A percentile compares a stretch with the other conserved stretches of the same genome.
Evolutionary conservation across 768 basidiomycete species (phyloP).

Genomic region (Nidularia pulvinata): DNA sequence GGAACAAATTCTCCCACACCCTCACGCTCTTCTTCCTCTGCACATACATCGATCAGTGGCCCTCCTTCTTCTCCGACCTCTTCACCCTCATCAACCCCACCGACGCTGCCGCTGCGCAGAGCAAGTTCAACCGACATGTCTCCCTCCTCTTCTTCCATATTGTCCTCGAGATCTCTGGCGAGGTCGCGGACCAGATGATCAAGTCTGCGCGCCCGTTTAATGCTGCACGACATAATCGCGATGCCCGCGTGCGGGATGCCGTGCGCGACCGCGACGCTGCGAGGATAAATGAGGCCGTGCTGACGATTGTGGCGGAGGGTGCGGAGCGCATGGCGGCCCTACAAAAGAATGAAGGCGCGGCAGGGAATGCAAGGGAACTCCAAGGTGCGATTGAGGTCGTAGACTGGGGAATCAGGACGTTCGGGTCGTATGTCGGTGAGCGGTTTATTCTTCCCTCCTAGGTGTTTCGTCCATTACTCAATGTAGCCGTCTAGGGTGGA

Average conservation of each 20-base stretch:
- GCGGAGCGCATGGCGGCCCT: constrained; percentile 54
- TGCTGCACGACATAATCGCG: constrained; percentile 72
- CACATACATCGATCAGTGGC: constrained; percentile 86
- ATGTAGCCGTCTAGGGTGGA: constrained; percentile 74
- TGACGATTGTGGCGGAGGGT: constrained; percentile 79
- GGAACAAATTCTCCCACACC: constrained; percentile 95
- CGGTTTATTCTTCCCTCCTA: constrained; percentile 11
- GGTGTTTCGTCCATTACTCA: background rate
- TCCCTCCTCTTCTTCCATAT: constrained; percentile 90
- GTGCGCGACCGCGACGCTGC: constrained; percentile 90
- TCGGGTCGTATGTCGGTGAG: constrained; percentile 94
- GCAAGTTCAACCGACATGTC: constrained; percentile 79
- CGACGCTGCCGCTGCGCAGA: constrained; percentile 46
- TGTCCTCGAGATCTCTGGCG: constrained; percentile 92
- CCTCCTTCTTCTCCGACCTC: constrained; percentile 79
- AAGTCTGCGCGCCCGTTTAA: constrained; percentile 82
- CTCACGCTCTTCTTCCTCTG: constrained; percentile 87
- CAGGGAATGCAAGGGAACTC: constrained; percentile 48
- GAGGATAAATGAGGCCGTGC: constrained; percentile 82
- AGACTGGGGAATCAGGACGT: constrained; percentile 91
- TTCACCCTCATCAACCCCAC: constrained; percentile 71
- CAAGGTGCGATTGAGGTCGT: constrained; percentile 74
- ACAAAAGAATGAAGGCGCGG: constrained; percentile 42
- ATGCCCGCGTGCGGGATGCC: constrained; percentile 84
- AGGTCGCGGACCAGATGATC: constrained; percentile 95